phyloP scores from a whole-genome alignment of 805 yeast genomes.

The Naumovozyma castellii region DNA sequence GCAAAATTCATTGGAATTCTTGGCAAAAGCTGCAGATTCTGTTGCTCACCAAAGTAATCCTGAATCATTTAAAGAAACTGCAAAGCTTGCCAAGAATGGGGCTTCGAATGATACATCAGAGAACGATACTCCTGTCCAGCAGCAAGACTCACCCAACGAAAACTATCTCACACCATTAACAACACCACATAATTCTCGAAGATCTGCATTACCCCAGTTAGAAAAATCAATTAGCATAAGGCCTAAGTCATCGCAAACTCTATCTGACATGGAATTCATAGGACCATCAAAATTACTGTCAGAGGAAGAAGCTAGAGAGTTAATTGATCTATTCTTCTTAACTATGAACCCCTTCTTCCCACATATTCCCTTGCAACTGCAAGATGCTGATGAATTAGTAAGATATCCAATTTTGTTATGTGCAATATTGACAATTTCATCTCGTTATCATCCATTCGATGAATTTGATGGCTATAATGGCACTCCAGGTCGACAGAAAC shows the following conservation, averaged over 20 bases:
- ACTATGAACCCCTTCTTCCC: constrained; percentile 90
- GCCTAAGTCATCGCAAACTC: constrained; percentile 30
- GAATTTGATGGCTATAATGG: constrained; percentile 27
- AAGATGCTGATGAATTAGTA: constrained; percentile 53
- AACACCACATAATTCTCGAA: constrained; percentile 16
- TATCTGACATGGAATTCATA: constrained; percentile 58
- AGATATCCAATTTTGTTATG: constrained; percentile 75
- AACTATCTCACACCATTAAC: constrained; percentile 20
- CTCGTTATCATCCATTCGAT: constrained; percentile 62
- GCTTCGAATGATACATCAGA: not conserved
- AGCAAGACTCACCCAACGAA: constrained; percentile 10
- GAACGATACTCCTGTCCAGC: not conserved
- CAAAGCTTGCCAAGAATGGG: not conserved
- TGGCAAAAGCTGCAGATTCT: constrained; percentile 73
- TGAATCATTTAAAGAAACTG: not conserved
- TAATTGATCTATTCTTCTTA: constrained; percentile 55
- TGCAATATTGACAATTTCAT: constrained; percentile 69
- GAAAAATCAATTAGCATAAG: constrained; percentile 26
- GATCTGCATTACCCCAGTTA: constrained; percentile 26
- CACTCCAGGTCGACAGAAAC: constrained; percentile 25
- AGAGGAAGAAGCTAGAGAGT: constrained; percentile 48
- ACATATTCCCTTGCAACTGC: constrained; percentile 66
- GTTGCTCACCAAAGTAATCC: constrained; percentile 35
- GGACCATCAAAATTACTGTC: constrained; percentile 43
- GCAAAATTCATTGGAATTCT: constrained; percentile 57